Evolutionary conservation across 2,329 filamentous ascomycete species (phyloP), one percentile per base, ranked within the genome.

Genomic region (Neurospora crassa): DNA sequence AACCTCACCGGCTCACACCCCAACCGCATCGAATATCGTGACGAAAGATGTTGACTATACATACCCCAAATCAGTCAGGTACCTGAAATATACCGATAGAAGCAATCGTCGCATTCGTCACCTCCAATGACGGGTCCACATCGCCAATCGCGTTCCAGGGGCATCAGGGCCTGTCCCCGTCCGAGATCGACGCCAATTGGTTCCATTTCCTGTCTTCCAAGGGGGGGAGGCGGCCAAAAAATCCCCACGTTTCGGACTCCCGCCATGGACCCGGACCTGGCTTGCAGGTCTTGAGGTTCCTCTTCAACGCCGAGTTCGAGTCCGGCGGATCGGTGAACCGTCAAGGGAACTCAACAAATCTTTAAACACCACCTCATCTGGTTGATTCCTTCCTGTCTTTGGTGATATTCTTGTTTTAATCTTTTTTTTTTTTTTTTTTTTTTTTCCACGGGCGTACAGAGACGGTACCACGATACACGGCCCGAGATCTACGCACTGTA

Each of bases 141-240:
- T 69, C 68, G 29, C 24, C 29, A 20, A 20, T 34, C 41, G 24
- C 68, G 29, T 40, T 40, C n/a, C 53, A 69, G 42, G 47, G 47
- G 47, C 47, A 59, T 34, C 47, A 34, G 47, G 24, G 47, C 47
- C 24, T 24, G 53, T 59, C 14, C 53, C 53, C 53, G 20, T 59
- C 53, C 53, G 53, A 59, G 53, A 59, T 59, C 24, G 53, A 34
- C 53, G 14, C 24, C 24, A 59, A 34, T 59, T 59, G 47, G 47
- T 59, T 59, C 24, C 24, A 40, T 75, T 67, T n/a, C 70, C 72
- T 41, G 73, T 71, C 37, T 73, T 68, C 16, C 34, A 37, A 76
- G 68, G 45, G 68, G 68, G 29, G 29, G 29, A 29, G 29, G 29
- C 29, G 29, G 68, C 73, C 41, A 12, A 59, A 71, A 53, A 71